Evolutionary conservation across 768 basidiomycete genomes (phyloP), one percentile per base, ranked within the genome.

Genomic region (Suillus paluster): DNA sequence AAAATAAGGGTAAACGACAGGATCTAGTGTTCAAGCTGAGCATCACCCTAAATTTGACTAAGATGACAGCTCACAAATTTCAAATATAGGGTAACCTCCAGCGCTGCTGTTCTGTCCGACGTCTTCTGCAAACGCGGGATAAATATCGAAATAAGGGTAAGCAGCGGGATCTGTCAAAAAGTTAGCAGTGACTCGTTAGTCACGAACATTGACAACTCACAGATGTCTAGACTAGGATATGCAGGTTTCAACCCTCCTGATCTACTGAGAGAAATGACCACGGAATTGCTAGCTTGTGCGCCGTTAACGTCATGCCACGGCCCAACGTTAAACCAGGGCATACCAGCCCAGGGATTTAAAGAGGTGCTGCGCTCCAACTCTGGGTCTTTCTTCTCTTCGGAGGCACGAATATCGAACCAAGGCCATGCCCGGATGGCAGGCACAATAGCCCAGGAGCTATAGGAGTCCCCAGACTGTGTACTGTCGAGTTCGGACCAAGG

Each of bases 91-190:
- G 63, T 78, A 77, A 25, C 34, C 36, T 36, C 60, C 30, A 23
- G 36, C 56, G 10, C 30, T 42, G 46, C 60, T 34, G 33, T 33
- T 62, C 23, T 19, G 19, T 38, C 50, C 21, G 38, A 10, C 50
- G 17, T 54, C 42, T 15, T 50, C 59, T 30, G 25, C 57, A 38
- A 58, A 38, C 17, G 66, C 17, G 6, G 81, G 81, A 68, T 83
- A 83, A 25, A 81, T 66, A 57, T 78, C 69, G 41, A 82, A 71
- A 67, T 78, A 61, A 33, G 83, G 82, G 66, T 83, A 84, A 36
- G 71, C 64, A 19, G 73, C 60, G 9, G 73, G 76, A 62, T 81
- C 81, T 81, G 52, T 57, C 72, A 59, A 72, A 8, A 67, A 61
- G n/a, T 69, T 59, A 54, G 54, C 15, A 55, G 12, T 25, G 11